A percentile compares a stretch with the other conserved stretches of the same genome.
Conservation (phyloP, 495 filamentous ascomycete species). For the Aspergillus kassunensis region DNA sequence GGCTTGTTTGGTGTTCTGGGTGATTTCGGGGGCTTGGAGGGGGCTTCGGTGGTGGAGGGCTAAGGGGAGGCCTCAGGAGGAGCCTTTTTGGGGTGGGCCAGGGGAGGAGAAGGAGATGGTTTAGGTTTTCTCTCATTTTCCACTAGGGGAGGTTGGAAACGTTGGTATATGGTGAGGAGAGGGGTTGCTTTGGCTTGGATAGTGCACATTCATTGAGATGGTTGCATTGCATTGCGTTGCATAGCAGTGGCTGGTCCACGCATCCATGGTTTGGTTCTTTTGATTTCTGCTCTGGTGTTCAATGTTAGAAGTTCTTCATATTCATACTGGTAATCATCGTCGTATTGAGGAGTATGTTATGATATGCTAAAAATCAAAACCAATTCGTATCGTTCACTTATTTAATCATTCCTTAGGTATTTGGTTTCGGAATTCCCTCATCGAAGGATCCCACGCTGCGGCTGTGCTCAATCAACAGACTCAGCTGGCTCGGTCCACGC, state of each 20-base stretch:
- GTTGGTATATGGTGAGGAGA: neutral
- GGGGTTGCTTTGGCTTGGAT: neutral
- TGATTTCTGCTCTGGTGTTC: neutral
- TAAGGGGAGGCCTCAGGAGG: constrained; percentile 6
- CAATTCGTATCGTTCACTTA: neutral
- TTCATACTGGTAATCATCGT: constrained; percentile 3
- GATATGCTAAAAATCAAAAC: neutral
- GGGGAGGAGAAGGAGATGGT: constrained; percentile 14
- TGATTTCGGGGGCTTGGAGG: constrained; percentile 48
- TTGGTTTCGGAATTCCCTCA: too few species aligned
- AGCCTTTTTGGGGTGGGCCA: neutral
- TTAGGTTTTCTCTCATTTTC: neutral
- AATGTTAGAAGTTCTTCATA: neutral
- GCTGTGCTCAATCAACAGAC: constrained; percentile 19
- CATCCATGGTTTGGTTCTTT: neutral
- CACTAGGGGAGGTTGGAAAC: neutral
- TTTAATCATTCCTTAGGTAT: too few species aligned
- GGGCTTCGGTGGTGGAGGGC: constrained; percentile 37
- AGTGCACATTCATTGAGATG: too few species aligned
- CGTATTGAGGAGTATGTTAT: neutral
- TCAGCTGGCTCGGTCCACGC: constrained; percentile 18
- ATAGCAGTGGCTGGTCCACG: neutral
- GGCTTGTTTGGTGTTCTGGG: constrained; percentile 67
- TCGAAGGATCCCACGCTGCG: neutral
- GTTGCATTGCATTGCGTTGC: too few species aligned